Evolutionary conservation across 306 rosid genomes (phyloP), one percentile per base, ranked within the genome.

Genomic region (Argentina anserina): DNA sequence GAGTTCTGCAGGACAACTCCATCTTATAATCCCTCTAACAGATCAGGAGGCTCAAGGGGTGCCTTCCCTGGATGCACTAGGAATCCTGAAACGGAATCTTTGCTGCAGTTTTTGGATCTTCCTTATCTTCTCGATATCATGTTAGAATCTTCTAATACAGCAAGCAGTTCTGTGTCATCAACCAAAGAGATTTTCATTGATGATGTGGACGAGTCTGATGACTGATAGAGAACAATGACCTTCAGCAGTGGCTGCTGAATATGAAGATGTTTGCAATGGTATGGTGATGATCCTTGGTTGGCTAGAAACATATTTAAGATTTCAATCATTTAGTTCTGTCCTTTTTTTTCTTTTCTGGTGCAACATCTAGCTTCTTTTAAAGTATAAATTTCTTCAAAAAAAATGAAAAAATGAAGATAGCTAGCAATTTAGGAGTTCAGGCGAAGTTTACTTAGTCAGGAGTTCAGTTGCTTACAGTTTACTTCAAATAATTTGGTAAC

Each of bases 31-130:
- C 93, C 90, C 71, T 79, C 88, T 20, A 11, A 42, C 13, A 76
- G 71, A 62, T 71, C 97, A 1, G 46, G 3, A 79, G 69, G 65
- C 42, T 50, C 75, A 61, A 50, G 26, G n/a, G 76, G 68, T 76
- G 37, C 78, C 42, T 79, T 60, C 65, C 37, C 74, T 33, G 98
- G 68, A 31, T 71, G 64, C 62, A 60, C 64, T 50, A 85, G 89
- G 77, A 93, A 86, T 78, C 93, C 97, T 62, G 97, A 90, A 86
- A 93, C 97, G 37, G 92, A 83, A 71, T 88, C 87, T 50, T 82
- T 90, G 56, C 80, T 93, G 86, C 89, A 80, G 86, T 84, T 93
- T 78, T 79, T 93, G 67, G 98, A 81, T 69, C 97, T 90, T 81
- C 96, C 98, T 23, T 86, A 86, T 80, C 96, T 93, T 73, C 96